Conservation (phyloP, 306 rosid species). For the Pyrus bretschneideri region DNA sequence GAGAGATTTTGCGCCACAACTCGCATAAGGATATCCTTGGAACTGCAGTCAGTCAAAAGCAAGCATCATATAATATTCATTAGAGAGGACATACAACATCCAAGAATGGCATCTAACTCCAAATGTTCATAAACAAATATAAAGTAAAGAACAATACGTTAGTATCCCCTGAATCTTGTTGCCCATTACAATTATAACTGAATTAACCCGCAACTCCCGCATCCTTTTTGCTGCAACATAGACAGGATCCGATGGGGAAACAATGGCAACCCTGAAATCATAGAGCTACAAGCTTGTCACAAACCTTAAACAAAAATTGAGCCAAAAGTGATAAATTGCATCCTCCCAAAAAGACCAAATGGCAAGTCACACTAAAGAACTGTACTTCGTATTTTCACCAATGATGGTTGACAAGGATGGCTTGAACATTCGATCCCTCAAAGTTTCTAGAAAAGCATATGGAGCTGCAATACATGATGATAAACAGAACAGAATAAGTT, state of each 20-base stretch:
- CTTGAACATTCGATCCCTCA: conserved; percentile 91
- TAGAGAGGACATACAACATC: neutral
- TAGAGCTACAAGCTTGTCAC: conserved; percentile 51
- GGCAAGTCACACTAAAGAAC: conserved; percentile 8
- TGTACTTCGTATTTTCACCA: conserved; percentile 68
- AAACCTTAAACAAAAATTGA: neutral
- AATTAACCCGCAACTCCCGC: conserved; percentile 78
- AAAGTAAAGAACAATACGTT: conserved; percentile 48
- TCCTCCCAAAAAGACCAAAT: neutral
- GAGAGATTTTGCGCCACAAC: conserved; percentile 82
- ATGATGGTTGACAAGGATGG: conserved; percentile 80
- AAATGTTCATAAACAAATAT: neutral
- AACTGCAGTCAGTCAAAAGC: conserved; percentile 44
- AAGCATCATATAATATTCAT: conserved; percentile 2
- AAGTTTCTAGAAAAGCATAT: conserved; percentile 66
- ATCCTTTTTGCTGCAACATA: conserved; percentile 80
- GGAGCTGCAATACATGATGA: conserved; percentile 50
- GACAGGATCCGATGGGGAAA: conserved; percentile 81
- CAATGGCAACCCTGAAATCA: conserved; percentile 74
- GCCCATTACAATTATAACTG: conserved; percentile 58
- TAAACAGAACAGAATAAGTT: conserved; percentile 8
- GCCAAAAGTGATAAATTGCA: neutral
- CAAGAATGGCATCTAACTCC: neutral
- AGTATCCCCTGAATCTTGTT: conserved; percentile 91
- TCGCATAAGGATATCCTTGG: conserved; percentile 94